A percentile compares a stretch with the other conserved stretches of the same genome.
These are phyloP conservation scores for Aurantiochytrium sp. DNA, from an alignment of 108 stramenopile genomes.

Conservation along the genomic window DNA sequence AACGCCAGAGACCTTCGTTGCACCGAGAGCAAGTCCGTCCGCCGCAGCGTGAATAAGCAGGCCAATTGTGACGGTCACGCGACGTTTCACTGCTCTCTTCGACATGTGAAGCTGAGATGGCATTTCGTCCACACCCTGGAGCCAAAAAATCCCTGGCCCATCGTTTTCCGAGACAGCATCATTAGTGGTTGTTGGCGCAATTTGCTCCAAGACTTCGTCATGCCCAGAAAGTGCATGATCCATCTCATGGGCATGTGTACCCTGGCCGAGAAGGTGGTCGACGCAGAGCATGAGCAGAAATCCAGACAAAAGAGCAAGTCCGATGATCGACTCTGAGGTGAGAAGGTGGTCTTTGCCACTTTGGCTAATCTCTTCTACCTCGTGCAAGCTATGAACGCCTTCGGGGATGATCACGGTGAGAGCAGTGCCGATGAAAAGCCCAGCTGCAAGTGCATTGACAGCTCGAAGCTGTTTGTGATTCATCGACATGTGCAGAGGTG, in stretches of 20 bases:
- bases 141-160: background rate
- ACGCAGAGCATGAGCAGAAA: background rate
- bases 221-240: background rate
- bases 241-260: background rate
- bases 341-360: background rate
- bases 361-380: background rate
- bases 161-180: background rate
- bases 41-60: background rate
- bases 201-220: background rate
- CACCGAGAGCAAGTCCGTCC: background rate
- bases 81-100: background rate
- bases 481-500: background rate
- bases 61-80: background rate
- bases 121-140: background rate
- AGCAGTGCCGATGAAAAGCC: background rate
- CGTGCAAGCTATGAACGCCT: background rate
- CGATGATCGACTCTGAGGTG: background rate
- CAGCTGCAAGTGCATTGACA: background rate
- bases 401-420: slow-evolving; percentile 7
- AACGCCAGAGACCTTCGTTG: background rate
- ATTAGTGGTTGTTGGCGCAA: background rate
- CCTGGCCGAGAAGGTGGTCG: background rate
- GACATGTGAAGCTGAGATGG: background rate
- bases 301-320: background rate
- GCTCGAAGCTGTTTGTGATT: background rate